These are phyloP conservation scores for Centella asiatica DNA, from an alignment of 129 eudicot species.

Conservation along the genomic window DNA sequence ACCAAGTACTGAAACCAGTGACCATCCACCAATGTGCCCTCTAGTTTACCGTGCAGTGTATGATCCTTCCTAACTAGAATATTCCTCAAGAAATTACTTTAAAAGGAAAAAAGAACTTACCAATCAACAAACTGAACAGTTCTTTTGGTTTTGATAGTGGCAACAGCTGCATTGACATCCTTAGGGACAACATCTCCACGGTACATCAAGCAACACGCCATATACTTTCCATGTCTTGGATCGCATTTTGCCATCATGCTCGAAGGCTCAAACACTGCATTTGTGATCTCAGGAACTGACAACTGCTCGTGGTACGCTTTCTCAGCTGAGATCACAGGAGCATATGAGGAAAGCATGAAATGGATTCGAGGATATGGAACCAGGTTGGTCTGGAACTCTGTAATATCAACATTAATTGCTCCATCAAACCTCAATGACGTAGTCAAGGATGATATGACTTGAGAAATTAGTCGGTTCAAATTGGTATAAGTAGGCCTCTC, in stretches of 20 bases:
- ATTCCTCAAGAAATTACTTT: not conserved
- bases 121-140: conserved; percentile 97
- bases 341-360: conserved; percentile 95
- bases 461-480: conserved; percentile 80
- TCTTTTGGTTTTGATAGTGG: conserved; percentile 80
- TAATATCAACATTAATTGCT: conserved; percentile 87
- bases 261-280: conserved; percentile 89
- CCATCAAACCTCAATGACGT: conserved; percentile 95
- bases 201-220: conserved; percentile 97
- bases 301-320: conserved; percentile 94
- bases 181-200: conserved; percentile 96
- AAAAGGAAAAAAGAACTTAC: conserved; percentile 39
- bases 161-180: conserved; percentile 97
- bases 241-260: conserved; percentile 99
- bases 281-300: conserved; percentile 89
- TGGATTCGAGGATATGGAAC: conserved; percentile 97
- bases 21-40: too few species aligned
- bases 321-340: conserved; percentile 95
- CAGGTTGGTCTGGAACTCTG: conserved; percentile 93
- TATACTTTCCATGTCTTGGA: conserved; percentile 90
- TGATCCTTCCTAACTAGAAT: not conserved
- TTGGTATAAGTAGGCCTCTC: conserved; percentile 96
- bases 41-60: too few species aligned
- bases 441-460: conserved; percentile 80
- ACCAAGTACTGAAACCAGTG: too few species aligned